Evolutionary conservation across 257 asterid genomes (phyloP).

Genomic region (Ocimum tenuiflorum): DNA sequence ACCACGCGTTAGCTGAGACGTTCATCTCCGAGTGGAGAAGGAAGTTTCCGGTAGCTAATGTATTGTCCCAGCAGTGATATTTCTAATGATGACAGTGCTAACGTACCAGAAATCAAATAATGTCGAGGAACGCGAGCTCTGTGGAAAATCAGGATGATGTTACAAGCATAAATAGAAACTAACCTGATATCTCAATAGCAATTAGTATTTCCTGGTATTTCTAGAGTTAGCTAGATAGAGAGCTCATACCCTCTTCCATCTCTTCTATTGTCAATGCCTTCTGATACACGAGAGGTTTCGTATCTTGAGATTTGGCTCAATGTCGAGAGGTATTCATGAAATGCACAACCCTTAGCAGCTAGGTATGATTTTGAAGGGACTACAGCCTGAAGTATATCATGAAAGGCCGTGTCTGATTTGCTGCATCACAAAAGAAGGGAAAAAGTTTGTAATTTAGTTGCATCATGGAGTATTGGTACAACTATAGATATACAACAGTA

Average conservation of each 20-base stretch:
- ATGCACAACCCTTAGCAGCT: conserved; percentile 55
- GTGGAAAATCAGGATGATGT: conserved; percentile 23
- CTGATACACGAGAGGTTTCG: conserved; percentile 52
- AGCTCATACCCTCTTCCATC: conserved; percentile 55
- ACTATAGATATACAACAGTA: not conserved
- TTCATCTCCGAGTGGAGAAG: conserved; percentile 16
- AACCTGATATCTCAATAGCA: not conserved
- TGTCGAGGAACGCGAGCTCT: conserved; percentile 59
- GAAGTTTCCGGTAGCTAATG: conserved; percentile 29
- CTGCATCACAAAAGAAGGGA: conserved; percentile 32
- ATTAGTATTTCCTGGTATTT: not conserved
- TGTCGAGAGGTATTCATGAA: conserved; percentile 70
- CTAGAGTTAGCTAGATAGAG: conserved; percentile 6
- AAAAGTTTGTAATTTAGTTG: not conserved
- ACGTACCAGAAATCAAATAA: conserved; percentile 66
- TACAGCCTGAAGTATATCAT: conserved; percentile 40
- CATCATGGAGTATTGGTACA: not conserved
- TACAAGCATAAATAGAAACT: conserved; percentile 13
- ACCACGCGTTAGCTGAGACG: conserved; percentile 17
- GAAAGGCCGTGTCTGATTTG: conserved; percentile 29
- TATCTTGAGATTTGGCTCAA: conserved; percentile 79
- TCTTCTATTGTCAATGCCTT: conserved; percentile 22
- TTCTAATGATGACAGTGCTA: conserved; percentile 57
- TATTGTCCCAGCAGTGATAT: conserved; percentile 47
- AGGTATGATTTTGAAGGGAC: conserved; percentile 58